Evolutionary conservation across 1,139 yeast species (phyloP), one percentile per base, ranked within the genome.

Genomic region (Yamadazyma jaroonii): DNA sequence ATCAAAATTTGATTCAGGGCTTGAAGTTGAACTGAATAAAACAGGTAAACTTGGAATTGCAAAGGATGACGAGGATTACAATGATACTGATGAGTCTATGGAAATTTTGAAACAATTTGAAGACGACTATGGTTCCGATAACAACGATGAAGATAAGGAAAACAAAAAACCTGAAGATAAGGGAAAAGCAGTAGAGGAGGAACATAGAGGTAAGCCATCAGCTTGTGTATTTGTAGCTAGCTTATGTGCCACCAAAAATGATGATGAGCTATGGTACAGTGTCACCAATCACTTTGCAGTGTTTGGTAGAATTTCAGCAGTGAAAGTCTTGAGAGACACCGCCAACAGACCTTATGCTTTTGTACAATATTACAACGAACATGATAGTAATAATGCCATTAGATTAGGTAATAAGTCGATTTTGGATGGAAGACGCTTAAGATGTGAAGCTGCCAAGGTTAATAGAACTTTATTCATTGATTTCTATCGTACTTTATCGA

Each of bases 371-470:
- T 67, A 79, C 10, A 79, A 67, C 39, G 95, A 84, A 44, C 66
- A 64, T 6, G 94, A 85, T 46, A 90, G 95, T 8, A 70, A 72
- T 39, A 56, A 47, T 4, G 97, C 97, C 1, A 73, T 89, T 37
- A 61, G 59, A 29, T 67, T 72, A 38, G 95, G 88, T 8, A 92
- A 86, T 49, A 81, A 84, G 37, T 71, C 87, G 4, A 56, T 67
- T 6, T 62, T 90, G 37, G 79, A 85, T 54, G 95, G 89, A 9
- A 73, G 96, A 53, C 70, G 77, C 8, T 77, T 90, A 39, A 74
- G 97, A 41, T 87, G 96, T 61, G 97, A 90, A 59, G 83, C 81
- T 11, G 97, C 97, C 1, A 81, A 85, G 52, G 96, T 89, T 32
- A 90, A 90, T 59, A 72, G 97, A 47, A 89, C 97, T 10, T 65